Evolutionary conservation across 148 eudicot genomes (phyloP).

Genomic region (Pharnaceum exiguum): DNA sequence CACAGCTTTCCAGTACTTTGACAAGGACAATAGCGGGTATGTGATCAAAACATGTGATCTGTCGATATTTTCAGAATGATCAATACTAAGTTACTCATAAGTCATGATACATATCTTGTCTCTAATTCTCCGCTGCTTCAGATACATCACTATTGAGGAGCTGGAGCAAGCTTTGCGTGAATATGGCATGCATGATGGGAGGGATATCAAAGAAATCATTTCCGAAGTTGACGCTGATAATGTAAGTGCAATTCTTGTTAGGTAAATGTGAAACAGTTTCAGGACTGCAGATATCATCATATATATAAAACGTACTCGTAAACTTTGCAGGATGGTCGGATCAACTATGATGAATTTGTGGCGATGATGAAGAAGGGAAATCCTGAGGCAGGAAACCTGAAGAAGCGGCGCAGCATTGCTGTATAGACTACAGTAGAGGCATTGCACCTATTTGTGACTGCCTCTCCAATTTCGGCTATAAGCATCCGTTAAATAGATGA

Average conservation of each 20-base stretch:
- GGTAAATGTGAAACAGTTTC: background rate
- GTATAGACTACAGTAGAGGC: too few species aligned
- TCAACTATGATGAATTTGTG: constrained; percentile 75
- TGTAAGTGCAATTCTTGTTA: constrained; percentile 35
- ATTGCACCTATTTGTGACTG: too few species aligned
- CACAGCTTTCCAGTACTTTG: constrained; percentile 96
- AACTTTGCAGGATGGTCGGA: constrained; percentile 58
- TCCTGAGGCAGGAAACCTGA: constrained; percentile 45
- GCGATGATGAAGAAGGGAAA: constrained; percentile 80
- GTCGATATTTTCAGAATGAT: background rate
- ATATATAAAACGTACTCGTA: background rate
- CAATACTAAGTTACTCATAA: background rate
- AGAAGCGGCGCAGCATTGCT: constrained; percentile 36
- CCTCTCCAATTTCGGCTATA: too few species aligned
- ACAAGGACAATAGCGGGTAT: constrained; percentile 98
- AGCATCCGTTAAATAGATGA: background rate
- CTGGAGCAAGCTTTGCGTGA: constrained; percentile 86
- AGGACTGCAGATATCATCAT: background rate
- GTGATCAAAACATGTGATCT: background rate
- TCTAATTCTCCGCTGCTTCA: constrained; percentile 8
- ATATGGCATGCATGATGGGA: constrained; percentile 68
- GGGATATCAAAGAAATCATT: constrained; percentile 83
- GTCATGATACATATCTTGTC: background rate
- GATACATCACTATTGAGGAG: constrained; percentile 88
- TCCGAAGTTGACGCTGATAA: constrained; percentile 81